Conservation (phyloP, 306 rosid genomes). For the Aeschynomene evenia region DNA sequence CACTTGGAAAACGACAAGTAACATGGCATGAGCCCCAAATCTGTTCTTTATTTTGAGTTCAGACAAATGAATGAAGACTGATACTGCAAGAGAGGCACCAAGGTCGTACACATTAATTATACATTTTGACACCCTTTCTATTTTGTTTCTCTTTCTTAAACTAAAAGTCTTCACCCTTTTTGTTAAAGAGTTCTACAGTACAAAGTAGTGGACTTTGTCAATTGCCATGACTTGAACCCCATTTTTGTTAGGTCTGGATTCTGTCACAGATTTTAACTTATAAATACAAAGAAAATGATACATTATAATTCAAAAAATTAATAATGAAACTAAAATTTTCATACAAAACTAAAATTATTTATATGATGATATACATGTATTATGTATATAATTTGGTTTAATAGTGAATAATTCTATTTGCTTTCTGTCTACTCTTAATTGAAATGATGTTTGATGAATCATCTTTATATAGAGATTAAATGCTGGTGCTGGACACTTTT, state of each 20-base stretch:
- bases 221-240: neutral
- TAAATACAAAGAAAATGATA: too few species aligned
- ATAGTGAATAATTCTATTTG: neutral
- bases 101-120: neutral
- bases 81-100: neutral
- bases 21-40: neutral
- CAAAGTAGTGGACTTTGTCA: neutral
- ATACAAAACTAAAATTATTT: too few species aligned
- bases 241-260: neutral
- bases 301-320: too few species aligned
- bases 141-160: neutral
- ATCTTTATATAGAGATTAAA: neutral
- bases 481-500: neutral
- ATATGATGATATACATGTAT: too few species aligned
- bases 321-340: too few species aligned
- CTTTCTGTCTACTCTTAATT: neutral
- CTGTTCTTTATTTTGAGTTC: neutral
- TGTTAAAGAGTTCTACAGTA: neutral
- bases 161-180: neutral
- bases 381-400: too few species aligned
- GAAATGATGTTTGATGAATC: neutral
- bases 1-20: neutral
- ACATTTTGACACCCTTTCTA: neutral
- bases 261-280: neutral
- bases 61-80: neutral